A percentile compares a stretch with the other conserved stretches of the same genome.
Evolutionary conservation across 78 protist genomes (phyloP).

Genomic region (Tieghemostelium lacteum): DNA sequence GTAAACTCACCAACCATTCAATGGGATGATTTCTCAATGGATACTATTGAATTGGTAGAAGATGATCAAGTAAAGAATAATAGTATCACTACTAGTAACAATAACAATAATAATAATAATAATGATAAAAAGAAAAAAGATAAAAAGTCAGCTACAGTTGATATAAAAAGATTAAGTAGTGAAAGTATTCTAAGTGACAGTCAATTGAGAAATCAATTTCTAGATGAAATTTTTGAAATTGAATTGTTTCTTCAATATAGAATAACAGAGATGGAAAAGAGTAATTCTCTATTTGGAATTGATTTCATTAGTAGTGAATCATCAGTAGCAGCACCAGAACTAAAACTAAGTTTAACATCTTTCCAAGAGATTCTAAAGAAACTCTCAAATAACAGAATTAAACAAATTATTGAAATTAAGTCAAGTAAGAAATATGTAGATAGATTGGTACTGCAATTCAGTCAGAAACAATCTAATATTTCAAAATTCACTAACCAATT

Average conservation of each 20-base stretch:
- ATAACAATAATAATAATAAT: too few relatives aligned
- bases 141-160: background rate
- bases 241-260: slow-evolving; percentile 48
- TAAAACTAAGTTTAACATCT: slow-evolving; percentile 26
- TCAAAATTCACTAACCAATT: slow-evolving; percentile 1
- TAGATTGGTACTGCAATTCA: slow-evolving; percentile 58
- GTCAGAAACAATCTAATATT: slow-evolving; percentile 35
- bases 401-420: slow-evolving; percentile 46
- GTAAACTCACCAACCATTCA: background rate
- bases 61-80: background rate
- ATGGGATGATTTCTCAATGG: slow-evolving; percentile 71
- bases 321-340: background rate
- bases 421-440: slow-evolving; percentile 55
- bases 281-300: slow-evolving; percentile 23
- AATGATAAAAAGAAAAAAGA: background rate
- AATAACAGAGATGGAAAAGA: slow-evolving; percentile 22
- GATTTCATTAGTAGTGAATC: slow-evolving; percentile 24
- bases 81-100: background rate
- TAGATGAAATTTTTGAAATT: slow-evolving; percentile 50
- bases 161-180: background rate
- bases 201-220: slow-evolving; percentile 42
- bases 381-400: slow-evolving; percentile 15
- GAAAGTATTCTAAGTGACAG: slow-evolving; percentile 44
- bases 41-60: slow-evolving; percentile 44
- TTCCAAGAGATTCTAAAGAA: background rate